A percentile compares a stretch with the other conserved stretches of the same genome.
These are phyloP conservation scores for Magnusiomyces suaveolens DNA, from an alignment of 1,139 yeast genomes.

Conservation along the genomic window DNA sequence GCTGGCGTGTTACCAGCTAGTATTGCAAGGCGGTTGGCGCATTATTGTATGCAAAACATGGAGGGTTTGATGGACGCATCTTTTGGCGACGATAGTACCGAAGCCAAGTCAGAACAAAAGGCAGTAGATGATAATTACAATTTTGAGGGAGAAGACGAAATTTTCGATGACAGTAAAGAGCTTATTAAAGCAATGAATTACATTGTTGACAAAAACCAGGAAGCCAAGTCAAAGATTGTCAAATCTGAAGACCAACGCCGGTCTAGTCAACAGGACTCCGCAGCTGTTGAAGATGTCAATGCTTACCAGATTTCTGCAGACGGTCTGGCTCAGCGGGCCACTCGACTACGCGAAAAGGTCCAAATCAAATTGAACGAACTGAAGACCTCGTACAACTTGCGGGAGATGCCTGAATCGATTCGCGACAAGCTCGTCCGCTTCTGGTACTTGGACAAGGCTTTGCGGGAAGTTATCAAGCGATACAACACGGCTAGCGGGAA, in stretches of 20 bases:
- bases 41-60: constrained; percentile 76
- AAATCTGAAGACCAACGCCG: too few relatives aligned
- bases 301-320: constrained; percentile 19
- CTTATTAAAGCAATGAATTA: constrained; percentile 27
- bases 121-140: constrained; percentile 28
- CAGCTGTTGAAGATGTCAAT: too few relatives aligned
- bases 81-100: constrained; percentile 13
- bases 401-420: constrained; percentile 1
- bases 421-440: constrained; percentile 24
- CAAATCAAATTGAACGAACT: constrained; percentile 24
- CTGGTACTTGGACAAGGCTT: constrained; percentile 28
- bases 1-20: constrained; percentile 58
- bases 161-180: constrained; percentile 25
- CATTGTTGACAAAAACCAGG: constrained; percentile 20
- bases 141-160: constrained; percentile 28
- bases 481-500: constrained; percentile 17
- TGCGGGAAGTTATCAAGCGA: constrained; percentile 26
- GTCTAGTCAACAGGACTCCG: too few relatives aligned
- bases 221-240: constrained; percentile 12
- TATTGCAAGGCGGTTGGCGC: constrained; percentile 67
- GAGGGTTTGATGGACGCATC: constrained; percentile 32
- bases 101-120: background rate
- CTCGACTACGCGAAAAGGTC: constrained; percentile 24
- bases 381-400: constrained; percentile 16
- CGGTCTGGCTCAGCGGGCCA: constrained; percentile 24